phyloP scores from a whole-genome alignment of 805 yeast species.

The Spathaspora boniae region DNA sequence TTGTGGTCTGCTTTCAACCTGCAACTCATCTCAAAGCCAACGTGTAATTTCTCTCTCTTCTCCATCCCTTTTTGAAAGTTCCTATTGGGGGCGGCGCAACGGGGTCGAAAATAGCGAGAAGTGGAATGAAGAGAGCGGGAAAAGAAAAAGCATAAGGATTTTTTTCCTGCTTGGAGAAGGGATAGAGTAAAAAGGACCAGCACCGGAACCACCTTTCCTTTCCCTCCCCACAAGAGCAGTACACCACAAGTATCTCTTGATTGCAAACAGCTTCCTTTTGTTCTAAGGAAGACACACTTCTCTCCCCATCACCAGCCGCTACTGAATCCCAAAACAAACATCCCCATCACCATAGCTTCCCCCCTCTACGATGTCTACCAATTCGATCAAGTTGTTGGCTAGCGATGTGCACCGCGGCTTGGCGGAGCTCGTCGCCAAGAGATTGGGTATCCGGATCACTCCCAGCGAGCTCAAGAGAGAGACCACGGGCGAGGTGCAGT shows the following conservation, averaged over 20 bases:
- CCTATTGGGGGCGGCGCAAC: background rate
- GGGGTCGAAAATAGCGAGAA: background rate
- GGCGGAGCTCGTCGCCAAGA: constrained; percentile 67
- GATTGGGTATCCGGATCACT: constrained; percentile 66
- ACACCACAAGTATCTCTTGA: too few relatives aligned
- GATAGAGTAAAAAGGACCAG: too few relatives aligned
- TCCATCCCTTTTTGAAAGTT: background rate
- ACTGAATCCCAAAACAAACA: too few relatives aligned
- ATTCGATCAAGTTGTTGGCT: constrained; percentile 50
- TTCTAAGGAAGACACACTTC: too few relatives aligned
- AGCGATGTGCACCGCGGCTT: constrained; percentile 85
- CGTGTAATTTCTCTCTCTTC: background rate
- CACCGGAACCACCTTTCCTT: too few relatives aligned
- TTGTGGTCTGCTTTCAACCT: background rate
- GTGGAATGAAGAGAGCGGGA: background rate
- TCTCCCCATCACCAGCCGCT: too few relatives aligned
- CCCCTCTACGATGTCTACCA: constrained; percentile 68
- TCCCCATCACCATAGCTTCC: too few relatives aligned
- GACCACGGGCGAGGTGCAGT: constrained; percentile 74
- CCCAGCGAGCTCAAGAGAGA: constrained; percentile 73
- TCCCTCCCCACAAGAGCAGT: too few relatives aligned
- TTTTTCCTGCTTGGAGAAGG: too few relatives aligned
- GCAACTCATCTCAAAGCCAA: background rate
- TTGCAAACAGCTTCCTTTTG: too few relatives aligned
- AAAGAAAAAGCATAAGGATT: constrained; percentile 1